Conservation (phyloP, 163 green algal genomes). For the Trebouxiophyceae sp. region DNA sequence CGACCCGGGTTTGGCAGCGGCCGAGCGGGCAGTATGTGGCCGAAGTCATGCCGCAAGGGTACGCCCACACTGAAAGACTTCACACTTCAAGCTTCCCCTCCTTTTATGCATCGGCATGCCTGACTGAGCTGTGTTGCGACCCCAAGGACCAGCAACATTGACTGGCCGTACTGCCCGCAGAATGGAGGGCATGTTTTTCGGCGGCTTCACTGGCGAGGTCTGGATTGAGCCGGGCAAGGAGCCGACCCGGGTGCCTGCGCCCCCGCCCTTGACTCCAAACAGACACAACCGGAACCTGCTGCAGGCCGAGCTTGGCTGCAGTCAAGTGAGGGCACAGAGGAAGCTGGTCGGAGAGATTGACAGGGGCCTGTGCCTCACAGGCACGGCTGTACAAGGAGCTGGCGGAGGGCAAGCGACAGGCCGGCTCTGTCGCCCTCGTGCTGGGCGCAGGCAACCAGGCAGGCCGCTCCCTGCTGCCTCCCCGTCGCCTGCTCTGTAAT, state of each 20-base stretch:
- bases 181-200: constrained; percentile 44
- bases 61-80: not conserved
- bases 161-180: not conserved
- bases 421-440: constrained; percentile 45
- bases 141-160: not conserved
- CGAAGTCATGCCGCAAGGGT: constrained; percentile 35
- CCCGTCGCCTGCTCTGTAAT: not conserved
- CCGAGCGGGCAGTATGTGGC: constrained; percentile 42
- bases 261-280: not conserved
- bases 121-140: not conserved
- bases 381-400: constrained; percentile 41
- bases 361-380: constrained; percentile 2
- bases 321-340: not conserved
- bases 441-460: constrained; percentile 66
- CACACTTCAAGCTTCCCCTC: not conserved
- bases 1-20: constrained; percentile 9
- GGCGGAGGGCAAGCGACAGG: constrained; percentile 8
- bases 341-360: not conserved
- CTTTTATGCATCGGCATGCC: not conserved
- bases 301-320: too few relatives aligned
- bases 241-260: constrained; percentile 32
- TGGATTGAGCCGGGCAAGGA: constrained; percentile 66
- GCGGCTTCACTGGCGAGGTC: constrained; percentile 53
- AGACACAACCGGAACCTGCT: too few relatives aligned
- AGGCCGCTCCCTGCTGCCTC: not conserved